phyloP scores from a whole-genome alignment of 2,329 filamentous ascomycete genomes.

The Paradendryphiella salina region DNA sequence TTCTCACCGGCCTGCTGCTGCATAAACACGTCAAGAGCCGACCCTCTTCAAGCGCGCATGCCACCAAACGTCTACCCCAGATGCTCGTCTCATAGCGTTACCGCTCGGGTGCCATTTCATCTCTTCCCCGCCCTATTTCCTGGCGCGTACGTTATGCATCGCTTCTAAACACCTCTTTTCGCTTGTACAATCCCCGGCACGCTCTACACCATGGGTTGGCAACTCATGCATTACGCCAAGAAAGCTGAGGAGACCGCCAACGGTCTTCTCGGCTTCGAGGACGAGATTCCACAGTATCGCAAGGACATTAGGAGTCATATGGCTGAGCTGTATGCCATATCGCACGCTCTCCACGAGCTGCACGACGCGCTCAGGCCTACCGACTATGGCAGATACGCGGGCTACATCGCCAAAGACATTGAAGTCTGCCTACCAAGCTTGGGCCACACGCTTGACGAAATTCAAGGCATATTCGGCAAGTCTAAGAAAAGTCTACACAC shows the following conservation, averaged over 20 bases:
- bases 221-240: conserved; percentile 48
- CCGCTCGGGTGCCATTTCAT: conserved; percentile 22
- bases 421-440: conserved; percentile 55
- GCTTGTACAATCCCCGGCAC: conserved; percentile 30
- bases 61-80: conserved; percentile 31
- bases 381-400: conserved; percentile 42
- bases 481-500: conserved; percentile 31
- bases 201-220: conserved; percentile 44
- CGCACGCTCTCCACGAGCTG: conserved; percentile 54
- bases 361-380: conserved; percentile 50
- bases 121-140: conserved; percentile 16
- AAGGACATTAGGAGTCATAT: conserved; percentile 59
- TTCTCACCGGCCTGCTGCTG: conserved; percentile 35
- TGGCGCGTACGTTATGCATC: conserved; percentile 21
- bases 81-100: conserved; percentile 35
- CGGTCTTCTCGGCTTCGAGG: conserved; percentile 55
- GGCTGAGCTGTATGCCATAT: conserved; percentile 59
- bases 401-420: conserved; percentile 53
- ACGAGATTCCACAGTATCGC: conserved; percentile 55
- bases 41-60: conserved; percentile 31
- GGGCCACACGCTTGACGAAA: conserved; percentile 56
- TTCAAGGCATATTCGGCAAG: conserved; percentile 50
- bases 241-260: conserved; percentile 58
- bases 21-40: conserved; percentile 45
- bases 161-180: conserved; percentile 21